These are phyloP conservation scores for Calonectria honghensis DNA, from an alignment of 2,329 filamentous ascomycete species.

Conservation along the genomic window DNA sequence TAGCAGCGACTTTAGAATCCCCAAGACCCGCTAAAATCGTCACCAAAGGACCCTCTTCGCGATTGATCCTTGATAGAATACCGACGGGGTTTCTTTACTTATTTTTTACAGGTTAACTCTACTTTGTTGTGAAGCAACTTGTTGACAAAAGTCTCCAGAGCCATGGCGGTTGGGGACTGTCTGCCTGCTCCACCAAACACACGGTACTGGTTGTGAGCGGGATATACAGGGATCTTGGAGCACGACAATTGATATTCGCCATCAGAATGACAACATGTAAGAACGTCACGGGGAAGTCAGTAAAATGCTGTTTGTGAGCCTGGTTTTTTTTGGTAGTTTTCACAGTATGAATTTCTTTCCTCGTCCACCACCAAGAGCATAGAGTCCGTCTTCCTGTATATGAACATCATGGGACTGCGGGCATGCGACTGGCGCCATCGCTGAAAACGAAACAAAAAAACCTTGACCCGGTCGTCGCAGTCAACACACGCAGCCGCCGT, in stretches of 20 bases:
- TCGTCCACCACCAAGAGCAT: conserved; percentile 51
- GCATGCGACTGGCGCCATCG: conserved; percentile 47
- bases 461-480: conserved; percentile 28
- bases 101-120: not conserved
- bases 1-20: conserved; percentile 44
- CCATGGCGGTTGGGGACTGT: conserved; percentile 17
- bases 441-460: conserved; percentile 28
- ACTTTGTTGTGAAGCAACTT: conserved; percentile 22
- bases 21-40: conserved; percentile 46
- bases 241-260: not conserved
- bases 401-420: conserved; percentile 36
- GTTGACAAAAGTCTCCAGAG: conserved; percentile 7
- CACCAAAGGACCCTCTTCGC: conserved; percentile 38
- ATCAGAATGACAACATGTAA: not conserved
- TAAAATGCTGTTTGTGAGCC: conserved; percentile 35
- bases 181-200: conserved; percentile 18
- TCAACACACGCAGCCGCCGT: conserved; percentile 28
- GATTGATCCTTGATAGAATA: conserved; percentile 22
- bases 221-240: conserved; percentile 20
- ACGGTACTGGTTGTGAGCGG: not conserved
- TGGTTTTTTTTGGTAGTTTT: conserved; percentile 34
- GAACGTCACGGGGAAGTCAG: conserved; percentile 1
- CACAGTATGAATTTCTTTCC: conserved; percentile 55
- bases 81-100: conserved; percentile 24
- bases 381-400: conserved; percentile 45